These are phyloP conservation scores for Pythium chondricola DNA, from an alignment of 352 stramenopile genomes.

Conservation along the genomic window DNA sequence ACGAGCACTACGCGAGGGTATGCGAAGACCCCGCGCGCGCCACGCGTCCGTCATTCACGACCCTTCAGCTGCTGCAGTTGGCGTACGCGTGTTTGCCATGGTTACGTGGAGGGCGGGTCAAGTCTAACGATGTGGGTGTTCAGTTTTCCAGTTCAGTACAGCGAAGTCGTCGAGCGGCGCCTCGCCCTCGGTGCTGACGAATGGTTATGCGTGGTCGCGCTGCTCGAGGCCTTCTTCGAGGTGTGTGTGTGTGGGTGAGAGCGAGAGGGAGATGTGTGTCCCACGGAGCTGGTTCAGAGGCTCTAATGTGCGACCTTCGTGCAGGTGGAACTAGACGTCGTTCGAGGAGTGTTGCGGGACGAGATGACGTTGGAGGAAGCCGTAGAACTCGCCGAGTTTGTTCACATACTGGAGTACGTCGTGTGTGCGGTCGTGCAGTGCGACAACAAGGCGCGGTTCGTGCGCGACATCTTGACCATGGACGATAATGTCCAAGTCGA, in stretches of 20 bases:
- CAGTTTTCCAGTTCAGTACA: conserved; percentile 26
- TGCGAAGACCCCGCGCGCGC: conserved; percentile 6
- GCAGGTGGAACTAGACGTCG: conserved; percentile 22
- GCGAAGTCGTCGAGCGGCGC: conserved; percentile 7
- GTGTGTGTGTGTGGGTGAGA: conserved; percentile 8
- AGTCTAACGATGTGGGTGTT: background rate
- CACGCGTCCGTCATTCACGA: conserved; percentile 7
- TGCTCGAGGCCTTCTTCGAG: conserved; percentile 57
- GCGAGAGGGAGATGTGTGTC: too few relatives aligned
- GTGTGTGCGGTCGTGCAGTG: conserved; percentile 52
- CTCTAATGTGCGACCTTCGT: too few relatives aligned
- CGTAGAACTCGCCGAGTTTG: conserved; percentile 4
- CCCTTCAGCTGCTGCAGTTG: conserved; percentile 21
- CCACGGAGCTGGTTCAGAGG: too few relatives aligned
- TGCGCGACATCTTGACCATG: conserved; percentile 64
- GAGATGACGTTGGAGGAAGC: conserved; percentile 9
- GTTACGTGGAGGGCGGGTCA: too few relatives aligned
- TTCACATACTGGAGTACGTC: conserved; percentile 32
- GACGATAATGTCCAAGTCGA: conserved; percentile 48
- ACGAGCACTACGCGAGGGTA: conserved; percentile 15
- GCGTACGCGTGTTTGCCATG: conserved; percentile 14
- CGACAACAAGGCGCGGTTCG: conserved; percentile 42
- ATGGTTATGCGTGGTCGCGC: conserved; percentile 14
- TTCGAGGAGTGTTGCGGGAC: conserved; percentile 9
- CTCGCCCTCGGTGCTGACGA: conserved; percentile 6